Conservation (phyloP, 441 rosid genomes). For the Corymbia calophylla region DNA sequence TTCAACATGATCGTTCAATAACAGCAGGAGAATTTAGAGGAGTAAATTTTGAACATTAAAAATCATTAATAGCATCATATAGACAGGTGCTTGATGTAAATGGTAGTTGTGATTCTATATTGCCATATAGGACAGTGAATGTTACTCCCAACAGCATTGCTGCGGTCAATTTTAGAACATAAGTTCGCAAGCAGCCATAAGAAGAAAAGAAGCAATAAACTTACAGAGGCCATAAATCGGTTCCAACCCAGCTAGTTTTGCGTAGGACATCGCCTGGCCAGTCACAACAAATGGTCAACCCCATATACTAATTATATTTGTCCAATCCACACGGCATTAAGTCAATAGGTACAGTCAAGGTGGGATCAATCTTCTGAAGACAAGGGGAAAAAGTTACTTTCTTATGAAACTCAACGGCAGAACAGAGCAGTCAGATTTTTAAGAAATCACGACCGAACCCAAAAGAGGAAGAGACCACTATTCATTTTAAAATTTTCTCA, state of each 20-base stretch:
- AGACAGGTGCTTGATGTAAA: not conserved
- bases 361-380: not conserved
- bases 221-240: conserved; percentile 94
- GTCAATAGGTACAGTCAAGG: not conserved
- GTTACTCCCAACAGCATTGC: not conserved
- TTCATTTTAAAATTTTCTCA: not conserved
- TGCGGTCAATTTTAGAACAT: not conserved
- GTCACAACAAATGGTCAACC: conserved; percentile 1
- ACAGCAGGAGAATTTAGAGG: not conserved
- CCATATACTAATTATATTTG: not conserved
- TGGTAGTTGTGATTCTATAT: not conserved
- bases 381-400: not conserved
- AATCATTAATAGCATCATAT: not conserved
- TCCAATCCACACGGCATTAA: not conserved
- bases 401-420: not conserved
- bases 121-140: not conserved
- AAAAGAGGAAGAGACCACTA: not conserved
- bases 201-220: conserved; percentile 13
- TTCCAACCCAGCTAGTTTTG: conserved; percentile 86
- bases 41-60: not conserved
- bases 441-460: not conserved
- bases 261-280: conserved; percentile 95
- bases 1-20: not conserved
- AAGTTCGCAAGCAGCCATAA: not conserved
- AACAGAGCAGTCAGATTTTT: not conserved